A percentile compares a stretch with the other conserved stretches of the same genome.
Evolutionary conservation across 2,329 filamentous ascomycete genomes (phyloP).

Genomic region (Davidsoniella virescens): DNA sequence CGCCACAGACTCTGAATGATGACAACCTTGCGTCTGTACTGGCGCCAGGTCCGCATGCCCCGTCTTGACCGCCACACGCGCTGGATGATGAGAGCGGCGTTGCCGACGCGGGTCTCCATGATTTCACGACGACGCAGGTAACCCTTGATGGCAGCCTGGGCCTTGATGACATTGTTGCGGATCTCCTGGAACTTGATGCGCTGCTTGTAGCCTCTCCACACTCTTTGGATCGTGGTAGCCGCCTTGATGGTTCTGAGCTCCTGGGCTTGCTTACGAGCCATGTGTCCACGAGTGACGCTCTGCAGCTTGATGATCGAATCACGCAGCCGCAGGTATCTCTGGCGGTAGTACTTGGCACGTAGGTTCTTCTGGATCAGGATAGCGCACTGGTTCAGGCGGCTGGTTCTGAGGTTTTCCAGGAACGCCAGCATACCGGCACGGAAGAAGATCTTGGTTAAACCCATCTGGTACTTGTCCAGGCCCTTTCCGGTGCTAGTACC

Average conservation of each 20-base stretch:
- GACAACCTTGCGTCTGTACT: conserved; percentile 76
- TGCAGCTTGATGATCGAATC: conserved; percentile 69
- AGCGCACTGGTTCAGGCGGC: conserved; percentile 77
- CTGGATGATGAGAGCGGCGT: conserved; percentile 82
- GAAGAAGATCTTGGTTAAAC: conserved; percentile 98
- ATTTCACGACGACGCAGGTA: conserved; percentile 82
- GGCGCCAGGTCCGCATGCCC: conserved; percentile 66
- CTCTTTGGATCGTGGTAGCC: conserved; percentile 83
- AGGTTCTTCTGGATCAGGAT: conserved; percentile 99
- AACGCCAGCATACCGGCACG: conserved; percentile 97
- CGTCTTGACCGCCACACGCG: conserved; percentile 71
- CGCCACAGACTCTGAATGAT: conserved; percentile 89
- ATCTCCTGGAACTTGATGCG: conserved; percentile 64
- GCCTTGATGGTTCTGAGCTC: conserved; percentile 71
- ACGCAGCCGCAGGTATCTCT: conserved; percentile 75
- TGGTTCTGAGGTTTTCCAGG: conserved; percentile 84
- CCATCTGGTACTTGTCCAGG: conserved; percentile 89
- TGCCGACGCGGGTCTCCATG: conserved; percentile 82
- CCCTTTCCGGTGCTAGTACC: conserved; percentile 59
- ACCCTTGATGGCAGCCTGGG: conserved; percentile 82
- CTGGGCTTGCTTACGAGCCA: conserved; percentile 62
- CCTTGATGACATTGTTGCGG: conserved; percentile 68
- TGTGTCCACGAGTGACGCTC: conserved; percentile 57
- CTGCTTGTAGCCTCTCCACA: conserved; percentile 88
- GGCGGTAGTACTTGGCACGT: conserved; percentile 85